Evolutionary conservation across 148 eudicot genomes (phyloP), one percentile per base, ranked within the genome.

Genomic region (Chenopodium formosanum): DNA sequence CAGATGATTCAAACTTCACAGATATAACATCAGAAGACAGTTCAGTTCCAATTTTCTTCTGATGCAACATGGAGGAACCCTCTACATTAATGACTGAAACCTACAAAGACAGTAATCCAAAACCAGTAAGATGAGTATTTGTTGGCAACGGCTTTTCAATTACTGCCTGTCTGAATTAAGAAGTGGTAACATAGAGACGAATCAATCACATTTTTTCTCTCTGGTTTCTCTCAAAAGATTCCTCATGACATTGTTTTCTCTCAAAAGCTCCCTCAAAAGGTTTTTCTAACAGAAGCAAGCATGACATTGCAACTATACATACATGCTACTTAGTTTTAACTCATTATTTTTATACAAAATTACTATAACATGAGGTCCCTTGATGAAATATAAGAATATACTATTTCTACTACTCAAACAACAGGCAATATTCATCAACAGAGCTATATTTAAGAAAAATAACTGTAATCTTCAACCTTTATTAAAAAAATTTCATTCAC

Each of bases 61-160:
- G 90, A 86, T 90, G 92, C 80, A 94, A 70, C 44, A 91, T 56
- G 25, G 80, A 81, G 20, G 85, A 87, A 23, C 93, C 94, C 80
- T 92, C 97, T 74, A 88, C 79, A 80, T 94, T 92, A 75, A 95
- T 86, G 29, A 95, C 78, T 67, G 92, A 89, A 73, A 95, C 90
- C 97, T 95, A 97, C 76, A 78, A 65, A 72, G 27, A 17, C 70
- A n/a, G 20, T 31, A 29, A 58, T 56, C 46, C n/a, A 56, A 29
- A 62, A 62, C 32, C 13, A 14, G 37, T 46, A 47, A 80, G 31
- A 53, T 10, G 53, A 70, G 22, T 50, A 75, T 22, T 32, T 47
- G 72, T 47, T 27, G 23, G 47, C 4, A 17, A 67, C 50, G 22
- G 60, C 40, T 52, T 34, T 56, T 40, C 27, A 48, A 6, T 40